A percentile compares a stretch with the other conserved stretches of the same genome.
These are phyloP conservation scores for Colletotrichum liriopes DNA, from an alignment of 2,329 filamentous ascomycete genomes.

Conservation along the genomic window DNA sequence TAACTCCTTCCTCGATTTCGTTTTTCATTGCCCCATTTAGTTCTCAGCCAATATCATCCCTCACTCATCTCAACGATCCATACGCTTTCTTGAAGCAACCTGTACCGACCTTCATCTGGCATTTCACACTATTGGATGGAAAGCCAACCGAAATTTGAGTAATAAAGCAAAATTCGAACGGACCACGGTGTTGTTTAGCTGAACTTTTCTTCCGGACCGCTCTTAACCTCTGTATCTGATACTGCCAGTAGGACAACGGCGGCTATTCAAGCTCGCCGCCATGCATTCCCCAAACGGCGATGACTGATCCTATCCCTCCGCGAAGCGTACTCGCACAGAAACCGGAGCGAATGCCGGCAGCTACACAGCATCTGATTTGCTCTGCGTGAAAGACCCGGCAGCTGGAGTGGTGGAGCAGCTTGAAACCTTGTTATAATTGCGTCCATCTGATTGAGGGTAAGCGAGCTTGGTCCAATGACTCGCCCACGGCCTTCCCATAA, in stretches of 20 bases:
- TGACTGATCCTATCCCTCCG: not conserved
- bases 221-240: not conserved
- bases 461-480: slow-evolving; percentile 23
- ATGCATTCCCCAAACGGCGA: not conserved
- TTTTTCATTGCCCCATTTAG: too few relatives aligned
- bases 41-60: not conserved
- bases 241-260: too few relatives aligned
- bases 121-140: too few relatives aligned
- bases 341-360: not conserved
- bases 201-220: not conserved
- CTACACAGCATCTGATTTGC: not conserved
- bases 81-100: not conserved
- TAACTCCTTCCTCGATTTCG: not conserved
- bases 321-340: not conserved
- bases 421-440: not conserved
- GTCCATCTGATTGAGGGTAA: slow-evolving; percentile 17
- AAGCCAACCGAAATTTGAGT: not conserved
- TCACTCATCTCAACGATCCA: not conserved
- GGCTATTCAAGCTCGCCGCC: not conserved
- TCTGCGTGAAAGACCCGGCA: too few relatives aligned
- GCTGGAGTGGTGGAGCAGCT: not conserved
- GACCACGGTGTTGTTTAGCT: not conserved
- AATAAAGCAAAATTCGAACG: not conserved
- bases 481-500: not conserved
- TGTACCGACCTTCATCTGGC: not conserved